Evolutionary conservation across 2,329 filamentous ascomycete genomes (phyloP), one percentile per base, ranked within the genome.

Genomic region (Sarocladium kiliense): DNA sequence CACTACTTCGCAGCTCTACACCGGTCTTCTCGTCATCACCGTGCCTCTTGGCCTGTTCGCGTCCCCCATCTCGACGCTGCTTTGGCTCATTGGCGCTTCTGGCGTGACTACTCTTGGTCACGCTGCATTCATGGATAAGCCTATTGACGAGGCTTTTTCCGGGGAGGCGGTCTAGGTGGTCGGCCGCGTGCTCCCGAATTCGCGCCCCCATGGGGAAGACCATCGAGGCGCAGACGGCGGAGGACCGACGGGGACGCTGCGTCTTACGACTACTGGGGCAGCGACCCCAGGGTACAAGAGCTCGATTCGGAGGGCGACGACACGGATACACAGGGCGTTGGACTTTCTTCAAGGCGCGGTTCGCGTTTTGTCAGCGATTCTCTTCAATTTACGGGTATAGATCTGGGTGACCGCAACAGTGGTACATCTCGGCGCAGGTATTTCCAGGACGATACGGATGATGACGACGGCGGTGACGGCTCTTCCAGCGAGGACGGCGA

Each of bases 101-200:
- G 92, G 91, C 71, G 91, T 97, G 71, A 89, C 87, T 70, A 95
- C 97, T 63, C 78, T 97, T 63, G 94, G 94, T 74, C 94, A 99
- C 77, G 94, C 94, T 64, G 82, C 91, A 60, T 85, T 97, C 71
- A 86, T 97, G 88, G 93, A 97, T 73, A 97, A 96, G 84, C 93
- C 93, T 58, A 96, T 97, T 80, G 94, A 97, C 86, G 93, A 95
- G 92, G 92, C 92, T 97, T 99, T 99, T 97, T 97, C 93, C 82
- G 94, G 95, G 92, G 94, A 99, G 93, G 93, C 94, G 92, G 94
- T 99, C 89, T 99, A 97, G 86, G 83, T 95, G 92, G 92, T 97
- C 94, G 93, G 91, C 93, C 93, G 94, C 94, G 88, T 94, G 88
- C 92, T 96, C 93, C 92, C 83, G 81, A 86, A 85, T 77, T 74